These are phyloP conservation scores for Jacaranda mimosifolia DNA, from an alignment of 257 asterid species.

Conservation along the genomic window DNA sequence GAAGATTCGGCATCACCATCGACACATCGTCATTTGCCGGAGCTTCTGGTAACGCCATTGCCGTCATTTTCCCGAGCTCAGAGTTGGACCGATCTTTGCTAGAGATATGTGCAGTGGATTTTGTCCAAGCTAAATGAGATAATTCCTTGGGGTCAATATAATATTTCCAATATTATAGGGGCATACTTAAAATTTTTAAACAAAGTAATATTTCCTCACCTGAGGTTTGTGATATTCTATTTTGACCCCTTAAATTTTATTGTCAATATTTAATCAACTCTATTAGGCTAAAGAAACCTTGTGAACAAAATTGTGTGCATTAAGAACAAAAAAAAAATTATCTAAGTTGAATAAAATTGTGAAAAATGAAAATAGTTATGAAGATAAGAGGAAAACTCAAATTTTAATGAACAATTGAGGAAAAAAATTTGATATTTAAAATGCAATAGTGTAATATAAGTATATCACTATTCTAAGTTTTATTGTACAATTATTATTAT, in stretches of 20 bases:
- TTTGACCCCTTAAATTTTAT: neutral
- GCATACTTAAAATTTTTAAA: neutral
- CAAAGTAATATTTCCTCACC: neutral
- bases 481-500: no score
- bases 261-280: neutral
- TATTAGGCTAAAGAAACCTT: neutral
- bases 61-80: conserved; percentile 30
- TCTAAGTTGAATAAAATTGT: neutral
- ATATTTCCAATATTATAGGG: neutral
- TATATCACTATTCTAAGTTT: no score
- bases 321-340: no score
- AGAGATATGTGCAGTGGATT: conserved; percentile 24
- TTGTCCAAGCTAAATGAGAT: neutral
- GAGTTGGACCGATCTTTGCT: conserved; percentile 3
- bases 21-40: conserved; percentile 44
- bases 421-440: neutral
- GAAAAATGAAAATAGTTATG: neutral
- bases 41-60: conserved; percentile 56
- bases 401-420: neutral
- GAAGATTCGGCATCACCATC: conserved; percentile 51
- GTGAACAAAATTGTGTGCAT: neutral
- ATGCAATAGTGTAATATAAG: neutral
- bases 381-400: neutral
- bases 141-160: neutral
- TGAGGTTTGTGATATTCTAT: conserved; percentile 23